A percentile compares a stretch with the other conserved stretches of the same genome.
Evolutionary conservation across 768 basidiomycete species (phyloP).

Genomic region (Kwoniella sp.): DNA sequence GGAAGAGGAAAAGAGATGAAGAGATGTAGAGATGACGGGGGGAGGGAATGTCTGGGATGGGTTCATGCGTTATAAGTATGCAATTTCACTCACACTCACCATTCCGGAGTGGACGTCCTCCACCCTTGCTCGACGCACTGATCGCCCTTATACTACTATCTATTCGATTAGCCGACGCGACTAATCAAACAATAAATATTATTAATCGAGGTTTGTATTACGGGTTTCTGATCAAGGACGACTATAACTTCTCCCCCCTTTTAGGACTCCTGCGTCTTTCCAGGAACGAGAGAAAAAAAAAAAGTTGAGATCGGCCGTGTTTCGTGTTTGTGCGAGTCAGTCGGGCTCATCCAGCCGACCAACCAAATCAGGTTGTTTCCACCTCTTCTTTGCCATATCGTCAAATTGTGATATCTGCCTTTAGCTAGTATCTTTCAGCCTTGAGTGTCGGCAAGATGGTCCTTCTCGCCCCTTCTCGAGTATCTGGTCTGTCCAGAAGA

Average conservation of each 20-base stretch:
- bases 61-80: neutral
- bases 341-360: constrained; percentile 1
- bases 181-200: too few relatives aligned
- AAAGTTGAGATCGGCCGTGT: constrained; percentile 7
- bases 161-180: neutral
- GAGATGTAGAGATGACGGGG: constrained; percentile 15
- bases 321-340: constrained; percentile 2
- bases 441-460: constrained; percentile 6
- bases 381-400: neutral
- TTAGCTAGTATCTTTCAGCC: neutral
- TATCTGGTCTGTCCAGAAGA: constrained; percentile 1
- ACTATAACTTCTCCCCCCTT: constrained; percentile 11
- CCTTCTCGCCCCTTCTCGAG: constrained; percentile 6
- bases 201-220: too few relatives aligned
- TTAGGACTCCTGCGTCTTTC: too few relatives aligned
- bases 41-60: constrained; percentile 10
- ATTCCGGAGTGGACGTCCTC: constrained; percentile 28
- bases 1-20: constrained; percentile 1
- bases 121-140: constrained; percentile 9
- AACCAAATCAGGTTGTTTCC: constrained; percentile 13
- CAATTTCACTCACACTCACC: too few relatives aligned
- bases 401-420: too few relatives aligned
- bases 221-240: too few relatives aligned
- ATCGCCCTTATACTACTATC: neutral
- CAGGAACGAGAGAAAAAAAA: neutral